phyloP scores from a whole-genome alignment of 257 asterid species.

The Penstemon newberryi region DNA sequence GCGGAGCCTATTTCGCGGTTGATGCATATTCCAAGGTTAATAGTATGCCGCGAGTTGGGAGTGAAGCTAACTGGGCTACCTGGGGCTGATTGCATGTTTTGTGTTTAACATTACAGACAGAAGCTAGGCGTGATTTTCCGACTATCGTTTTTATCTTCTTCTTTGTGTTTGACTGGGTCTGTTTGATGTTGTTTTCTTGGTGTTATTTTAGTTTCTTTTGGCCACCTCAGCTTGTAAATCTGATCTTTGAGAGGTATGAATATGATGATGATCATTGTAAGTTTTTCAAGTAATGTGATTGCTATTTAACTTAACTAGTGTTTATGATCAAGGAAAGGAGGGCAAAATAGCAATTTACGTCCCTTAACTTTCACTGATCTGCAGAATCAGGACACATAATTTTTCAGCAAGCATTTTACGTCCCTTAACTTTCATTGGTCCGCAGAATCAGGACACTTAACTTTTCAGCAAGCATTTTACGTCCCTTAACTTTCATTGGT shows the following conservation, averaged over 20 bases:
- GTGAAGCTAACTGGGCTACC: constrained; percentile 87
- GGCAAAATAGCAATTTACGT: too few relatives aligned
- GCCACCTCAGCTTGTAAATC: constrained; percentile 37
- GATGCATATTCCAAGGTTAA: constrained; percentile 64
- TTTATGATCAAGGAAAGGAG: background rate
- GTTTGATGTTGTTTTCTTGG: background rate
- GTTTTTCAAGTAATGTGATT: constrained; percentile 13
- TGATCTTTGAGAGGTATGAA: constrained; percentile 19
- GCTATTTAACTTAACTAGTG: background rate
- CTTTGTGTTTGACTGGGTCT: background rate
- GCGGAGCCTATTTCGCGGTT: constrained; percentile 86
- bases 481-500: too few relatives aligned
- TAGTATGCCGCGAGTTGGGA: constrained; percentile 97
- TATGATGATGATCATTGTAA: constrained; percentile 5
- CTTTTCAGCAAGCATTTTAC: too few relatives aligned
- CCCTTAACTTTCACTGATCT: too few relatives aligned
- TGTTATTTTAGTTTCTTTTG: background rate
- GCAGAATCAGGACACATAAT: too few relatives aligned
- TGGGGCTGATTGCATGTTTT: constrained; percentile 44
- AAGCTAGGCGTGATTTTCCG: background rate
- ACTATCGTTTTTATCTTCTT: background rate
- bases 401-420: too few relatives aligned
- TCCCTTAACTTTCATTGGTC: too few relatives aligned
- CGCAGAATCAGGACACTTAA: too few relatives aligned
- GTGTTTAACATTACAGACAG: constrained; percentile 3